phyloP scores from a whole-genome alignment of 768 basidiomycete species.

The Lentinus brumalis region DNA sequence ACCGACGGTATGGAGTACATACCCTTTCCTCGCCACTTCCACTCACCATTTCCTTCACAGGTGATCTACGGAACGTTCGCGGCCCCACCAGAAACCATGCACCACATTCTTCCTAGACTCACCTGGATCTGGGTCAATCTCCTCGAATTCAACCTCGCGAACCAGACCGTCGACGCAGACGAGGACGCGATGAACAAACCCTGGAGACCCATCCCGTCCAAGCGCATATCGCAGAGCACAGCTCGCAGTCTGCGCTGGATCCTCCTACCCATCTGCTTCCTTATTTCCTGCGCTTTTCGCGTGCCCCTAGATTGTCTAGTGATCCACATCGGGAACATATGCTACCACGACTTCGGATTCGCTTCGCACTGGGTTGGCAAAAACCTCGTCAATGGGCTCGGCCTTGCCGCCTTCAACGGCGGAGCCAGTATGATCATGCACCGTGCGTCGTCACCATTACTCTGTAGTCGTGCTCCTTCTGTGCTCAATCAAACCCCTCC shows the following conservation, averaged over 20 bases:
- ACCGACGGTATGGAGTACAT: too few species aligned
- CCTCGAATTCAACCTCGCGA: constrained; percentile 37
- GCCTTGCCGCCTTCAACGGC: constrained; percentile 35
- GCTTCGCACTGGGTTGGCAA: constrained; percentile 30
- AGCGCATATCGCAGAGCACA: constrained; percentile 29
- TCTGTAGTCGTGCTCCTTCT: too few species aligned
- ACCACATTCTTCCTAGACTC: too few species aligned
- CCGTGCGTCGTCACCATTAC: background rate
- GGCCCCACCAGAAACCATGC: too few species aligned
- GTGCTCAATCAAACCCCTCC: too few species aligned
- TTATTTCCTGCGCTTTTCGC: constrained; percentile 5
- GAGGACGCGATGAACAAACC: constrained; percentile 39
- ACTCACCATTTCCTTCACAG: too few species aligned
- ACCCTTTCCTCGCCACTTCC: too few species aligned
- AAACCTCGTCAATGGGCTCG: constrained; percentile 35
- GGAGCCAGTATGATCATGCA: constrained; percentile 34
- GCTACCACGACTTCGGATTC: constrained; percentile 35
- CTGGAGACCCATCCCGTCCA: constrained; percentile 40
- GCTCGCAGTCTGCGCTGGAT: constrained; percentile 35
- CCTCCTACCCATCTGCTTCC: constrained; percentile 30
- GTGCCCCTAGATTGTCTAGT: constrained; percentile 21
- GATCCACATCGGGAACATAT: constrained; percentile 13
- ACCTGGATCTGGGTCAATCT: constrained; percentile 36
- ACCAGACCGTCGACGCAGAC: constrained; percentile 29
- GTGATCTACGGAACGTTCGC: too few species aligned